A percentile compares a stretch with the other conserved stretches of the same genome.
Conservation (phyloP, 768 basidiomycete genomes). For the Leccinum uliginosum region DNA sequence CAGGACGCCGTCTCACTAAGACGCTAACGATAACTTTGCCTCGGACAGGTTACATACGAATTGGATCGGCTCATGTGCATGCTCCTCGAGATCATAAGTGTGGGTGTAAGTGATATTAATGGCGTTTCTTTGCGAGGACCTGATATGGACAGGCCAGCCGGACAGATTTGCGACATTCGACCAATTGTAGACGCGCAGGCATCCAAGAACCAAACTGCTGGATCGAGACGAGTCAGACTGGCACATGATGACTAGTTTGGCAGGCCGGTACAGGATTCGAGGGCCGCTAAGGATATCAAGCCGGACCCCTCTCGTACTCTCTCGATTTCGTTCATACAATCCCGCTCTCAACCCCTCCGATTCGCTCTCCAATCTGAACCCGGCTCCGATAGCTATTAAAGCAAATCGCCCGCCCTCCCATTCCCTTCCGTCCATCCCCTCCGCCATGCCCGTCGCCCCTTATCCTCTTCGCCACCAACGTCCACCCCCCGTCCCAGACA, state of each 20-base stretch:
- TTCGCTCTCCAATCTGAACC: constrained; percentile 21
- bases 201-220: constrained; percentile 22
- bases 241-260: constrained; percentile 36
- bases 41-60: constrained; percentile 6
- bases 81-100: background rate
- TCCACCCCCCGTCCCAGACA: constrained; percentile 15
- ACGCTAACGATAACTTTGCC: background rate
- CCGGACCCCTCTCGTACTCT: constrained; percentile 44
- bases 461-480: constrained; percentile 35
- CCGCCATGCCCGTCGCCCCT: constrained; percentile 40
- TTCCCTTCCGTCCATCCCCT: constrained; percentile 26
- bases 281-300: constrained; percentile 26
- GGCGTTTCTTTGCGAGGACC: constrained; percentile 15
- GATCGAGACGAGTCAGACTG: constrained; percentile 42
- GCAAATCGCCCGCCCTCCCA: constrained; percentile 14
- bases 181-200: constrained; percentile 17
- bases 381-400: constrained; percentile 39
- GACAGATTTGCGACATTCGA: constrained; percentile 19
- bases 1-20: constrained; percentile 9
- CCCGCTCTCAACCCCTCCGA: constrained; percentile 31
- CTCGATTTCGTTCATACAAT: constrained; percentile 23
- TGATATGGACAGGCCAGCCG: constrained; percentile 16
- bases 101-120: constrained; percentile 16
- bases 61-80: constrained; percentile 3
- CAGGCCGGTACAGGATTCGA: constrained; percentile 30